A percentile compares a stretch with the other conserved stretches of the same genome.
Conservation (phyloP, 1,284 basidiomycete species). For the Schizopora paradoxa region DNA sequence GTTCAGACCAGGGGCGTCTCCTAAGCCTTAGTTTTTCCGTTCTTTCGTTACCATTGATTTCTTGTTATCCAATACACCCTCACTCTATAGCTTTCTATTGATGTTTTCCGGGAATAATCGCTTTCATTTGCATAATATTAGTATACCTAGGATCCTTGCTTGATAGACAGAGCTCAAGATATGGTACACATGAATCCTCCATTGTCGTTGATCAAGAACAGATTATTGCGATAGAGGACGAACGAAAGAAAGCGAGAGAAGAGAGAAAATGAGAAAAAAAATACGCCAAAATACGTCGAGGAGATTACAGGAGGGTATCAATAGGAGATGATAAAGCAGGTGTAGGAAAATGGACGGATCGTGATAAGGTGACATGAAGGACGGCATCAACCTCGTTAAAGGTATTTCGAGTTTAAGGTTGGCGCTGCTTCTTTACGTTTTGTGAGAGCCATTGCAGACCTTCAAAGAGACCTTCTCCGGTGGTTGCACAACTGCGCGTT, state of each 20-base stretch:
- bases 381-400: constrained; percentile 1
- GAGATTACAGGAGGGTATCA: neutral
- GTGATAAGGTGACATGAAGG: neutral
- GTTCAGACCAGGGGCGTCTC: constrained; percentile 24
- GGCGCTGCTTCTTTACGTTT: constrained; percentile 84
- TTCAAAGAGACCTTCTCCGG: constrained; percentile 92
- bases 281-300: neutral
- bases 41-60: neutral
- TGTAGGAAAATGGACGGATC: constrained; percentile 3
- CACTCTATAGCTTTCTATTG: neutral
- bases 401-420: constrained; percentile 39
- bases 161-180: neutral
- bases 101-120: neutral
- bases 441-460: constrained; percentile 95
- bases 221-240: constrained; percentile 9
- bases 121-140: neutral
- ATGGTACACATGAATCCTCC: constrained; percentile 16
- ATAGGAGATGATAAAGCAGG: neutral
- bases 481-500: constrained; percentile 88
- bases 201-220: constrained; percentile 13
- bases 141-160: no score
- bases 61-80: neutral
- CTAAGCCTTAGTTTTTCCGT: constrained; percentile 7
- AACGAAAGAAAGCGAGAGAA: constrained; percentile 3
- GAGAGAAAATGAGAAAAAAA: constrained; percentile 13